These are phyloP conservation scores for Flagelloscypha sp. DNA, from an alignment of 768 basidiomycete genomes.

Conservation along the genomic window DNA sequence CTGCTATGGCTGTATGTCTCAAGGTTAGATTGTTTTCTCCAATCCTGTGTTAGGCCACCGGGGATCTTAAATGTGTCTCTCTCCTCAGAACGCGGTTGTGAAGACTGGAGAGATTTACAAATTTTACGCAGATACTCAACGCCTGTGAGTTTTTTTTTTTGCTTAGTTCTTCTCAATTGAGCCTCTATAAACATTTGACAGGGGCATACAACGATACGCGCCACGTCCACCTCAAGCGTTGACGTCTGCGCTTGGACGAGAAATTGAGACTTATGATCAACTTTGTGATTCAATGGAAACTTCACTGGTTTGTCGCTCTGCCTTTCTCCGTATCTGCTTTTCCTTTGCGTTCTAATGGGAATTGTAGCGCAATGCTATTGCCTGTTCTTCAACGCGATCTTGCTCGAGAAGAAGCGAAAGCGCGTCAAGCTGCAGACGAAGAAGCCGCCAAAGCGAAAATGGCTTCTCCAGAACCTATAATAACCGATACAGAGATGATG, in stretches of 20 bases:
- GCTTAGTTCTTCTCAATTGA: neutral
- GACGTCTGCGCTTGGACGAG: conserved; percentile 56
- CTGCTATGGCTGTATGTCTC: conserved; percentile 46
- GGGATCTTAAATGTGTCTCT: conserved; percentile 3
- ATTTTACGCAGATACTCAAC: conserved; percentile 58
- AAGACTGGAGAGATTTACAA: conserved; percentile 65
- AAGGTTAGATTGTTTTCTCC: conserved; percentile 32
- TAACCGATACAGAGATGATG: conserved; percentile 17
- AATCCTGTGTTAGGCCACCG: neutral
- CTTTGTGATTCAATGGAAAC: conserved; percentile 72
- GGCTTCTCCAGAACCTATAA: neutral
- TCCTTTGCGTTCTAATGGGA: neutral
- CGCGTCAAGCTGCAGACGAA: conserved; percentile 35
- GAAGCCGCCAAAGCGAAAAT: conserved; percentile 27
- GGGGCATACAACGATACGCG: conserved; percentile 50
- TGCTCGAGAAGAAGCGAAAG: conserved; percentile 48
- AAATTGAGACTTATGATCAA: conserved; percentile 75
- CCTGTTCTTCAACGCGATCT: conserved; percentile 67
- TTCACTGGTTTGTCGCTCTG: conserved; percentile 44
- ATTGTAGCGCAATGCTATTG: conserved; percentile 71
- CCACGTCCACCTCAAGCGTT: conserved; percentile 58
- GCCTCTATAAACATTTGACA: conserved; percentile 16
- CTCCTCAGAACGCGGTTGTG: conserved; percentile 47
- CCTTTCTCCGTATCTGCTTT: too few relatives aligned
- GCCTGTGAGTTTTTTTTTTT: conserved; percentile 41